phyloP scores from a whole-genome alignment of 306 rosid species.

The Erythrophleum fordii region DNA sequence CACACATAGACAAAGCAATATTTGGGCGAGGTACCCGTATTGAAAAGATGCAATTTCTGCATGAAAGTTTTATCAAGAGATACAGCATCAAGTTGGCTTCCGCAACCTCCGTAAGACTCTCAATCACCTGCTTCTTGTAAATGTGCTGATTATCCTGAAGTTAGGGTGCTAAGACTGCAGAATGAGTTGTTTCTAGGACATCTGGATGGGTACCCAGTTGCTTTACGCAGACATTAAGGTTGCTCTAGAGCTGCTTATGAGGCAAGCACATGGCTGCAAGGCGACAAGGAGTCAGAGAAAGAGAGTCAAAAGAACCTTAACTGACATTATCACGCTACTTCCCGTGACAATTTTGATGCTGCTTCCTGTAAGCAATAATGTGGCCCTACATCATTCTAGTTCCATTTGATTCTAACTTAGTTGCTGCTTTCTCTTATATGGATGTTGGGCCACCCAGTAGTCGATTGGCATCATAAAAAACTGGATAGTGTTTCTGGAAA shows the following conservation, averaged over 20 bases:
- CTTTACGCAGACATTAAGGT: slow-evolving; percentile 60
- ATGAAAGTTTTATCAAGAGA: slow-evolving; percentile 51
- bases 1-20: slow-evolving; percentile 29
- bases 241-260: slow-evolving; percentile 52
- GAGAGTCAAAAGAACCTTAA: slow-evolving; percentile 56
- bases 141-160: slow-evolving; percentile 6
- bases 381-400: slow-evolving; percentile 2
- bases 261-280: slow-evolving; percentile 54
- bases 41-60: slow-evolving; percentile 35
- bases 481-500: background rate
- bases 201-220: slow-evolving; percentile 68
- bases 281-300: slow-evolving; percentile 55
- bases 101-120: slow-evolving; percentile 56
- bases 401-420: background rate
- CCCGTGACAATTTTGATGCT: slow-evolving; percentile 74
- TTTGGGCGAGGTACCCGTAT: slow-evolving; percentile 30
- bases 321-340: slow-evolving; percentile 55
- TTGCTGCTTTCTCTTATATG: background rate
- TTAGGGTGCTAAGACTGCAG: slow-evolving; percentile 37
- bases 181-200: slow-evolving; percentile 53
- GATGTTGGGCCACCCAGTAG: background rate
- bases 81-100: slow-evolving; percentile 58
- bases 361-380: slow-evolving; percentile 59
- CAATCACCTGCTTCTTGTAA: slow-evolving; percentile 22
- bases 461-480: background rate